Evolutionary conservation across 805 yeast species (phyloP), one percentile per base, ranked within the genome.

Genomic region (Teunomyces aglyptinius): DNA sequence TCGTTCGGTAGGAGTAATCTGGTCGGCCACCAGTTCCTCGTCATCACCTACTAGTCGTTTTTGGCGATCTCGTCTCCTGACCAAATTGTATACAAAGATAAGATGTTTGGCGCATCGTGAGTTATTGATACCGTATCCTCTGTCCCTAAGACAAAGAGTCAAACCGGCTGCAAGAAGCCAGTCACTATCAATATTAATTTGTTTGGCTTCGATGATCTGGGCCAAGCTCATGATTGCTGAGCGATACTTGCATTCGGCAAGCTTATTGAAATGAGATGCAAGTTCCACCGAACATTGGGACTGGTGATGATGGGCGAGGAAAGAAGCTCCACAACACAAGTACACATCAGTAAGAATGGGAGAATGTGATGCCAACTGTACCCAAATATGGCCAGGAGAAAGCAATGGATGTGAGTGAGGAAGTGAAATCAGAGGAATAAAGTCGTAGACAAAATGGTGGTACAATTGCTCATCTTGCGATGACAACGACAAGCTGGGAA

Each of bases 301-400:
- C 7, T 55, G 48, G 3, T 64, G 52, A 6, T 62, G 26, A 27
- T 45, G 51, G 2, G 54, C 47, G 6, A 49, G 41, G 13, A 38
- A 43, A 3, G 52, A 45, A 5, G 56, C 54, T 5, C 57, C 58
- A 27, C 58, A 55, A 15, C 49, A 53, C 31, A 42, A 41, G 45
- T 49, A 53, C 12, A 89, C 74, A 1, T 69, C 60, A 0, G 50
- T 42, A 48, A 96, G 76, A 18, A 86, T 77, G 3, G 51, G 60
- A 0, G 78, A 60, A 61, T 94, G 97, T 50, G 77, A 74, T 0
- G 64, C 71, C 19, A 90, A 53, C 58, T 88, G 90, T 31, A 53
- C 51, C 51, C 54, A 55, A 3, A 53, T 36, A 19, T 50, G 48
- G 3, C 39, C 50, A 1, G 58, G 58, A 5, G 54, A 38, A 22